These are phyloP conservation scores for Fragosphaeria purpurea DNA, from an alignment of 2,329 filamentous ascomycete species.

Conservation along the genomic window DNA sequence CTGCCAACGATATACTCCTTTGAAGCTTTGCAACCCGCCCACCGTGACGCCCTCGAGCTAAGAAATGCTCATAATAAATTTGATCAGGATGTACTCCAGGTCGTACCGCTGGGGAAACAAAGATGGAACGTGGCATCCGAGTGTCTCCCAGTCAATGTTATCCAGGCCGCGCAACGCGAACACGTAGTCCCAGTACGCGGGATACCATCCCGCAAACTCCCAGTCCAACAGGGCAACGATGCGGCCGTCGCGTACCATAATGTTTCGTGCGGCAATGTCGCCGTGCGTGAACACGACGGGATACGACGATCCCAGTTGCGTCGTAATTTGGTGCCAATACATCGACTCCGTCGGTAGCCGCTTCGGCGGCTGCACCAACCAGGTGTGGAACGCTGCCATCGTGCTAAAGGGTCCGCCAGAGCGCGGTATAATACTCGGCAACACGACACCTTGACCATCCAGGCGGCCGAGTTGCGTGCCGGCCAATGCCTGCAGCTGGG, in stretches of 20 bases:
- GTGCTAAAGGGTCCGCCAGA: slow-evolving; percentile 15
- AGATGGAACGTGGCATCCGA: slow-evolving; percentile 3
- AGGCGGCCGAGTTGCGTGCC: slow-evolving; percentile 15
- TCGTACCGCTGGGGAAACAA: neutral
- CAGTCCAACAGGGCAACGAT: slow-evolving; percentile 37
- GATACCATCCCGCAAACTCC: slow-evolving; percentile 38
- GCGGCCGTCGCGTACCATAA: slow-evolving; percentile 29
- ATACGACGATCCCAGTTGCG: slow-evolving; percentile 10
- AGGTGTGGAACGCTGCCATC: slow-evolving; percentile 14
- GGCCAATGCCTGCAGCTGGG: slow-evolving; percentile 14
- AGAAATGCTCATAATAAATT: too few species aligned
- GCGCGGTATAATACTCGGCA: slow-evolving; percentile 16
- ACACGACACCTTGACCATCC: slow-evolving; percentile 14
- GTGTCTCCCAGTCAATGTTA: slow-evolving; percentile 5
- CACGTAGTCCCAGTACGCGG: slow-evolving; percentile 28
- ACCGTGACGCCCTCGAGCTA: too few species aligned
- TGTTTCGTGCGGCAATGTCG: slow-evolving; percentile 28
- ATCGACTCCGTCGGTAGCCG: slow-evolving; percentile 10
- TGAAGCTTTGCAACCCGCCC: too few species aligned
- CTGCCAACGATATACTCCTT: too few species aligned
- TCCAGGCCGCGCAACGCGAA: slow-evolving; percentile 6
- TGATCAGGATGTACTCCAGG: too few species aligned
- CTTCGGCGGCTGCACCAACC: slow-evolving; percentile 15
- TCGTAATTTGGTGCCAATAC: slow-evolving; percentile 17
- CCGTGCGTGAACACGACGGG: slow-evolving; percentile 37